Evolutionary conservation across 768 basidiomycete species (phyloP), one percentile per base, ranked within the genome.

Genomic region (Phylloporus scabripes): DNA sequence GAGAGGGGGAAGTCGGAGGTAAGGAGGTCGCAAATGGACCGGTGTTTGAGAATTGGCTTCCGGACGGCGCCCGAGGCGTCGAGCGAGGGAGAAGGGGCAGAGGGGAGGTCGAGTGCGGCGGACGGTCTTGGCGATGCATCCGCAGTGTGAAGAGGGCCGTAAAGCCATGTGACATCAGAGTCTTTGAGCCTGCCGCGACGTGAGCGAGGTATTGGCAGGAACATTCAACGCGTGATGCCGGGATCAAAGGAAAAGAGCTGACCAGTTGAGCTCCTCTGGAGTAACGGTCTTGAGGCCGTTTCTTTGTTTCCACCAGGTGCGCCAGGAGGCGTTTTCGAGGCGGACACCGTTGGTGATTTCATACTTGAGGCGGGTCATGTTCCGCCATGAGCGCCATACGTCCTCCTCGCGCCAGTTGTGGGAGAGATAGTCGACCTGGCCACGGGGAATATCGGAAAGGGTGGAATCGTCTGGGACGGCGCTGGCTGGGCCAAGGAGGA

Each of bases 231-330:
- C 10, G 11, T 18, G 18, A 38, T 38, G 17, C 37, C 37, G 37
- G 37, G 37, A 38, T 38, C 37, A 1, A 36, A 48, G n/a, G 29
- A 23, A 17, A 46, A 36, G 18, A 60, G 69, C 87, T 61, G 62
- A 97, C 95, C 95, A 99, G 68, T 99, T 99, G 59, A 99, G 81
- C 4, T 94, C 96, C 74, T 99, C 96, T 50, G 95, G 95, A 21
- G 85, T 87, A 65, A 99, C 78, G 0, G 95, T 99, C 73, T 86
- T 90, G 53, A 99, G 79, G 56, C 93, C 89, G 60, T 96, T 96
- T 54, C 95, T 76, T 78, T 97, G 94, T 72, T 98, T 97, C 85
- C 94, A 97, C 95, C 95, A 99, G 1, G 94, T 98, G 36, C 95
- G 75, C 95, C 95, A 99, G 52, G 87, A 91, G 8, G 96, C 96